Evolutionary conservation across 169 alveolate genomes (phyloP), one percentile per base, ranked within the genome.

Genomic region (Plasmodium vinckei): DNA sequence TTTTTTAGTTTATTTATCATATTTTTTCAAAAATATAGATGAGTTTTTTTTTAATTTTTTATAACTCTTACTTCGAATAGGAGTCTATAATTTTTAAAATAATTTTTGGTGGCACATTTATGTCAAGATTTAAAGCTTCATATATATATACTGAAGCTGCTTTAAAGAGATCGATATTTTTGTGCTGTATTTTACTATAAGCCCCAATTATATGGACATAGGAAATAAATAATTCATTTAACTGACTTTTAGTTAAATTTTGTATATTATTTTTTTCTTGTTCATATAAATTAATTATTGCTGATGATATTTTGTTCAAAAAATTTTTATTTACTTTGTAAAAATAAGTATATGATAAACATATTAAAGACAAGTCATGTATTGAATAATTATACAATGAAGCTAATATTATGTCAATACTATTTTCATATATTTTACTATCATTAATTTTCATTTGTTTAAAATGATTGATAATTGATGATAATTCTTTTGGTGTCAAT

Each of bases 121-220:
- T 73, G 71, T 86, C 87, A 44, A 90, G 42, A 23, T 27, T 53
- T 27, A 94, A 33, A n/a, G 87, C 89, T 9, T 13, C 54, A 39
- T 90, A 44, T 13, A 94, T 71, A 54, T 89, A 87, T 25, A 65
- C 91, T 15, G 96, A 91, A 9, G 92, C 96, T 13, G 87, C 91
- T 75, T 94, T 94, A 68, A 94, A 94, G 23, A 94, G 65, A 70
- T 88, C 93, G 15, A 87, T 89, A 63, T 92, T 84, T 64, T 84
- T 92, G 60, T 47, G 70, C 42, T 89, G 88, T 72, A 92, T 90
- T 84, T 91, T 91, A 15, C 94, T 82, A 49, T 70, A 93, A 4
- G 96, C 79, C 5, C 95, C 95, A 27, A 93, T 72, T 17, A 93
- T 88, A 90, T 93, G 96, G n/a, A 92, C 92, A 67, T 89, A 93